Evolutionary conservation across 148 eudicot genomes (phyloP).

Genomic region (Spergularia bocconei): DNA sequence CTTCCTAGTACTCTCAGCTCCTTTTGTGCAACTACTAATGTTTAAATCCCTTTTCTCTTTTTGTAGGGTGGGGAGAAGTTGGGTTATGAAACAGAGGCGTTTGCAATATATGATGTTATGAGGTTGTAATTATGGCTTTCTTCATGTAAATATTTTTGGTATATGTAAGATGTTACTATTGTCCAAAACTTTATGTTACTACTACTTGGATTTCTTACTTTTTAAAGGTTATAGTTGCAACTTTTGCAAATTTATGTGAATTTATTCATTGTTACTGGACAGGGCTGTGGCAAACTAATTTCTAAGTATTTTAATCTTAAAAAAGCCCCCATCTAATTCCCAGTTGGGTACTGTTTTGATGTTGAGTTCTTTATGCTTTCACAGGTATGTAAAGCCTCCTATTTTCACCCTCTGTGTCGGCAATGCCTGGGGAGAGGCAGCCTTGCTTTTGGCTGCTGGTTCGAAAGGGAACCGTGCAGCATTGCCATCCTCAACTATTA

Average conservation of each 20-base stretch:
- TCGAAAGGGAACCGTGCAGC: constrained; percentile 92
- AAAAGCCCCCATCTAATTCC: too few relatives aligned
- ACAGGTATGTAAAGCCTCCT: constrained; percentile 75
- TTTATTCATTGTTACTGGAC: neutral
- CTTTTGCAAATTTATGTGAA: neutral
- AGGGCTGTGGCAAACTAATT: neutral
- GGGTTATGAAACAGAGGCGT: constrained; percentile 93
- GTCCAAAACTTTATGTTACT: neutral
- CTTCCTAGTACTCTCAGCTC: neutral
- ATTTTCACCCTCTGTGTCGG: constrained; percentile 88
- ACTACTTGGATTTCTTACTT: neutral
- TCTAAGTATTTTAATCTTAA: neutral
- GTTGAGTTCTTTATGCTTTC: constrained; percentile 16
- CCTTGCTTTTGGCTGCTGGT: constrained; percentile 94
- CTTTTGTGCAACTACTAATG: constrained; percentile 1
- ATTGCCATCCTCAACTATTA: constrained; percentile 89
- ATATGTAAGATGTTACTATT: neutral
- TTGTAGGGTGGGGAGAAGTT: constrained; percentile 66
- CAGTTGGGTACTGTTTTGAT: neutral
- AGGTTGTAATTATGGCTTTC: constrained; percentile 45
- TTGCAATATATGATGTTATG: constrained; percentile 87
- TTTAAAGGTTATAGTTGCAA: neutral
- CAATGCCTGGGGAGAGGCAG: constrained; percentile 99
- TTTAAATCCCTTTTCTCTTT: neutral
- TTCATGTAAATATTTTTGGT: neutral